Base-by-base conservation (phyloP, 805 yeast genomes). In the Suhomyces vadensis region DNA sequence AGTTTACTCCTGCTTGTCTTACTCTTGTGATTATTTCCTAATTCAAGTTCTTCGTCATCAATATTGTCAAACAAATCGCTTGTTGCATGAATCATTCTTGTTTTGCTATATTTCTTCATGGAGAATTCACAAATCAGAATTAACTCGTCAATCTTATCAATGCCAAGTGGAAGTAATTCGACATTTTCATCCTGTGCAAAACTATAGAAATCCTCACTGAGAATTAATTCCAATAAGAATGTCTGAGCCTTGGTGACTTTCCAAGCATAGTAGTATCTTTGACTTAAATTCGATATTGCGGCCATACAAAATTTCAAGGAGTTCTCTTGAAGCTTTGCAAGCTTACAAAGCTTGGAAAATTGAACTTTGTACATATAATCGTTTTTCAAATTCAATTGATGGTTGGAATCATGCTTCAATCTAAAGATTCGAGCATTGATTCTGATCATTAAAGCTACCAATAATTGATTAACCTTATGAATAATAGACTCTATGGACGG, bases 181-280 rank as follows among this genome's bases (percentile, higher is more conserved):
- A 48, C 16, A 19, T 41, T 47, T 22, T 55, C 49, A 20, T 29
- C 33, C n/a, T 29, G n/a, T 4, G n/a, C 16, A 14, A 16, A 29
- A 29, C 6, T 9, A 43, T 59, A 64, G 25, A 59, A 54, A 3
- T 60, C 65, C 31, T 64, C 54, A 14, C 66, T 57, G 0, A 50
- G 60, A 8, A 78, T 44, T 4, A 74, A 41, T 19, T 61, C 66
- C 16, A 76, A 50, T 19, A 80, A 52, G 36, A 66, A 71, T 3
- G 63, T 59, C 39, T 76, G 77, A 1, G 86, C 82, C 52, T 82
- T 83, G 29, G 79, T 71, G 58, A 83, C 74, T 62, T 85, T 75
- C 81, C 83, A 81, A 2, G 89, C 85, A 54, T 82, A 82, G 46
- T 79, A 81, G 55, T 83, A 84, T 49, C 81, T 71, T 17, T 66